Evolutionary conservation across 306 rosid species (phyloP).

Genomic region (Psophocarpus tetragonolobus): DNA sequence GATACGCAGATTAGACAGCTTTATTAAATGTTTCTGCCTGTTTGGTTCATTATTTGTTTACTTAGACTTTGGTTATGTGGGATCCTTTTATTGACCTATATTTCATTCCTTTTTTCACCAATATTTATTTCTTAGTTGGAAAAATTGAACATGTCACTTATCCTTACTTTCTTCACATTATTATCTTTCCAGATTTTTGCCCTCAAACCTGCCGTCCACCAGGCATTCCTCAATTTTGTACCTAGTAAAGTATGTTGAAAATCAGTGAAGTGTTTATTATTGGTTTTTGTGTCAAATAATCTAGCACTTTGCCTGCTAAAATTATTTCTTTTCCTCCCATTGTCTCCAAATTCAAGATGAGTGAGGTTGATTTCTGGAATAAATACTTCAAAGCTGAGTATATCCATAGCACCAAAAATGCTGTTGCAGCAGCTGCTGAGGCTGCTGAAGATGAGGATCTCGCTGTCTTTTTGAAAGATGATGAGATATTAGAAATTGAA

Average conservation of each 20-base stretch:
- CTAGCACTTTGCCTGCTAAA: constrained; percentile 9
- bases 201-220: constrained; percentile 95
- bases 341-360: constrained; percentile 62
- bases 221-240: constrained; percentile 79
- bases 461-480: constrained; percentile 86
- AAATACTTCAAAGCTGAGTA: constrained; percentile 95
- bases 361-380: constrained; percentile 90
- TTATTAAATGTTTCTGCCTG: neutral
- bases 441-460: constrained; percentile 99
- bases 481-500: constrained; percentile 83
- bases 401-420: constrained; percentile 82
- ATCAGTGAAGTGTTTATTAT: constrained; percentile 18
- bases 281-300: constrained; percentile 12
- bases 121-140: constrained; percentile 10
- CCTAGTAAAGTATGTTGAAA: constrained; percentile 70
- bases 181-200: constrained; percentile 73
- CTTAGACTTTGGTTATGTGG: neutral
- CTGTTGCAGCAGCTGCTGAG: constrained; percentile 89
- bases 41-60: neutral
- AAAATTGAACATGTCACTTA: constrained; percentile 3
- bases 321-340: constrained; percentile 18
- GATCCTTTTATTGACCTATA: neutral
- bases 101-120: neutral
- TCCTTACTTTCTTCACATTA: constrained; percentile 27
- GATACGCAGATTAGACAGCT: neutral